These are phyloP conservation scores for Pseudocercospora crystallina DNA, from an alignment of 2,329 filamentous ascomycete species.

Conservation along the genomic window DNA sequence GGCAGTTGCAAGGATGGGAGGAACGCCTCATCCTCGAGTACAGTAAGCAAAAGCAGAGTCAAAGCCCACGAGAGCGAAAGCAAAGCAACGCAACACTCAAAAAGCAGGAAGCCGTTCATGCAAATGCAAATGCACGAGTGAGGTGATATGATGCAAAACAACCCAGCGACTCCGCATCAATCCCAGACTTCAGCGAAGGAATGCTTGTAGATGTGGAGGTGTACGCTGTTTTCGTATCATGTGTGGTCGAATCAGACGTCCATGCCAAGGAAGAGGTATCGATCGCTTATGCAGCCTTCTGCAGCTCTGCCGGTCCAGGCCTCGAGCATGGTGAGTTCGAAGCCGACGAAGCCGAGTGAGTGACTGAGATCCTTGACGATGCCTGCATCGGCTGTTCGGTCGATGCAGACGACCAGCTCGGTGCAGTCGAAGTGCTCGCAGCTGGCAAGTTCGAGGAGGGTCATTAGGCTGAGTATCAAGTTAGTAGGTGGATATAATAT, in stretches of 20 bases:
- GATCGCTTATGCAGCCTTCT: slow-evolving; percentile 66
- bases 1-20: too few species aligned
- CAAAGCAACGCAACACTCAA: too few species aligned
- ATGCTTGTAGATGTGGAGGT: too few species aligned
- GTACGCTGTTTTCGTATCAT: too few species aligned
- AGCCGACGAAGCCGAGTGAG: slow-evolving; percentile 91
- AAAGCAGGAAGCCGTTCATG: too few species aligned
- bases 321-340: slow-evolving; percentile 77
- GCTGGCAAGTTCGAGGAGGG: slow-evolving; percentile 83
- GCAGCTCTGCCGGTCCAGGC: slow-evolving; percentile 59
- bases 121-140: background rate
- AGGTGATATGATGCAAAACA: background rate
- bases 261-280: slow-evolving; percentile 87
- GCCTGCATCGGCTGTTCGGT: slow-evolving; percentile 66
- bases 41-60: too few species aligned
- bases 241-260: slow-evolving; percentile 61
- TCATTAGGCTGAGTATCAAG: slow-evolving; percentile 59
- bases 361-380: slow-evolving; percentile 67
- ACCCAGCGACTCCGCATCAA: background rate
- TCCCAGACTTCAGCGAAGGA: background rate
- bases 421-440: slow-evolving; percentile 69
- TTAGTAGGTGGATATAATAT: slow-evolving; percentile 5
- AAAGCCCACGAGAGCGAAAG: too few species aligned
- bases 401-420: slow-evolving; percentile 77
- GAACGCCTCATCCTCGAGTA: too few species aligned